Conservation (phyloP, 164 flowering plant genomes). For the Macadamia integrifolia region DNA sequence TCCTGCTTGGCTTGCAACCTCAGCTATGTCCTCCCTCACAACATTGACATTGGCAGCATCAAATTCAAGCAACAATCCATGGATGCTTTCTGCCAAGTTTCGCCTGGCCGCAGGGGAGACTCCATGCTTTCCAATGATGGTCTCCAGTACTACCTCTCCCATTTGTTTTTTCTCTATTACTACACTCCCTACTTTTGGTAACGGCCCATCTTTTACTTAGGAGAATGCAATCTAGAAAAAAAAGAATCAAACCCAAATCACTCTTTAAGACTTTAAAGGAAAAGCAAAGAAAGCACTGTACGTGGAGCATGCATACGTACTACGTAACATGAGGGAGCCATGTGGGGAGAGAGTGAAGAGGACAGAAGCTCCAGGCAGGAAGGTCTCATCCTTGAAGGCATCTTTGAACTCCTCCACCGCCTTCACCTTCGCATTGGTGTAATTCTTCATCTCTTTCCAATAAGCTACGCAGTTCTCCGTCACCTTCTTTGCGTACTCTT, state of each 20-base stretch:
- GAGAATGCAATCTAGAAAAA: conserved; percentile 52
- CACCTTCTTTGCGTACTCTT: conserved; percentile 77
- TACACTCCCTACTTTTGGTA: conserved; percentile 40
- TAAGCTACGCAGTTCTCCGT: conserved; percentile 62
- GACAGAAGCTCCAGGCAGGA: conserved; percentile 75
- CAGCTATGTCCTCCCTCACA: not conserved
- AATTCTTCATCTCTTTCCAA: conserved; percentile 59
- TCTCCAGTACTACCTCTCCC: conserved; percentile 55
- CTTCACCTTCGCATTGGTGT: conserved; percentile 58
- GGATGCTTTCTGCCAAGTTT: conserved; percentile 34
- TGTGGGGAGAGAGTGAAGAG: conserved; percentile 59
- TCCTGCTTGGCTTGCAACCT: not conserved
- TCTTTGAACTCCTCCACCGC: conserved; percentile 59
- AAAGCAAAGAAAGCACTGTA: conserved; percentile 20
- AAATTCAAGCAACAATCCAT: conserved; percentile 16
- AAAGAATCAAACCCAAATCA: not conserved
- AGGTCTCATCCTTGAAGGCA: conserved; percentile 55
- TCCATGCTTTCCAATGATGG: conserved; percentile 69
- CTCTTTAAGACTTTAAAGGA: not conserved
- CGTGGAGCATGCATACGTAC: no score
- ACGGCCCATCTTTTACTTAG: conserved; percentile 45
- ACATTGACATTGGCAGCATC: not conserved
- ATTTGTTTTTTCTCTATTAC: conserved; percentile 63
- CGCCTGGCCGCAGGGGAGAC: conserved; percentile 56
- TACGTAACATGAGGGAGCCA: conserved; percentile 52